Base-by-base conservation (phyloP, 495 filamentous ascomycete species). In the Penicillium desertorum region DNA sequence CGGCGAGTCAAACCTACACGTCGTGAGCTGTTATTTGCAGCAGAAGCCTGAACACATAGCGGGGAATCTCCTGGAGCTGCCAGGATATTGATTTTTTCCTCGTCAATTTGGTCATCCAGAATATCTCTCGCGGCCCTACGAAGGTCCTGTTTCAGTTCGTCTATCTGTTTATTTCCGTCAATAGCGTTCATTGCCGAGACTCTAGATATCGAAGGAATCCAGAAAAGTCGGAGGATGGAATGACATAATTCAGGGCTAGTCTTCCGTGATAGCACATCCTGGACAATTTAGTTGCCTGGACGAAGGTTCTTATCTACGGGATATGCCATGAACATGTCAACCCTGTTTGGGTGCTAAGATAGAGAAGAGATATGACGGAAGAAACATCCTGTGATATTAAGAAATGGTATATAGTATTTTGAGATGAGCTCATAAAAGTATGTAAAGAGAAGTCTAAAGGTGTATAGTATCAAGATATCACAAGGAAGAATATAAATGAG, bases 1-100 rank as follows among this genome's bases (percentile, higher is more conserved):
- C 17, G 30, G 20, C 29, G n/a, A 53, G 22, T 48, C 2, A 36
- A 49, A 42, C 3, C 1, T 42, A 10, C 2, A 44, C 29, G 51
- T 1, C 8, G 22, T 34, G 25, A 43, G 25, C 14, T 25, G 2
- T 57, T 51, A 57, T 68, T 68, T 41, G 69, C 65, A 25, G 66
- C 68, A 5, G 69, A 61, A 17, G 72, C 69, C 50, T 67, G 61
- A 23, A 63, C 53, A 55, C 65, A 68, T 1, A 75, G 46, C 10
- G 61, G 45, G 42, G 62, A 63, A 52, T 76, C 72, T 5, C 60
- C 63, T 0, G 70, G 70, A 12, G 57, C 66, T 16, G 55, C 65
- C 19, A 75, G 62, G 17, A 75, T 37, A 36, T 66, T 64, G 27
- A 73, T 27, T 11, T 55, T 45, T 11, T 68, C 45, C 22, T 45